phyloP scores from a whole-genome alignment of 805 yeast genomes.

The Scheffersomyces stipitis region DNA sequence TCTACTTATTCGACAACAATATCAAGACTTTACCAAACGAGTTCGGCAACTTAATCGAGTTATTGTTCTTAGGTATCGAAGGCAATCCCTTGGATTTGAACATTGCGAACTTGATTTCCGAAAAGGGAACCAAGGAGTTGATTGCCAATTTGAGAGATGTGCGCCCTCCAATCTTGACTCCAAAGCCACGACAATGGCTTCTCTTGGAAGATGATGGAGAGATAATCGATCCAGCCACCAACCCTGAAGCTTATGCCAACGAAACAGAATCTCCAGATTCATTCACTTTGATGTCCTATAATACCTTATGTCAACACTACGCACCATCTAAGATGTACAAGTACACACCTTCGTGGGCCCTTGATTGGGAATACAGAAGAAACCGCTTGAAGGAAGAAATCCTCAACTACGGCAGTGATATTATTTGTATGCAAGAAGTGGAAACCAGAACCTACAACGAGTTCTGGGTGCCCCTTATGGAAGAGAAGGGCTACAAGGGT shows the following conservation, averaged over 20 bases:
- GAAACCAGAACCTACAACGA: constrained; percentile 85
- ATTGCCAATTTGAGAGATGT: constrained; percentile 79
- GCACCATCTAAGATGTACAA: constrained; percentile 91
- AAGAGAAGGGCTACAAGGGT: constrained; percentile 74
- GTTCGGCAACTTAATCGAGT: constrained; percentile 80
- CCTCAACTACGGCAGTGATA: constrained; percentile 62
- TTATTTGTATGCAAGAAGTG: constrained; percentile 93
- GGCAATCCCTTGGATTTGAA: constrained; percentile 82
- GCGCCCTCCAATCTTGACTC: constrained; percentile 64
- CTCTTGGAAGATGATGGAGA: constrained; percentile 78
- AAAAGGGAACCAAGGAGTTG: constrained; percentile 81
- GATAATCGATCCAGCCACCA: constrained; percentile 33
- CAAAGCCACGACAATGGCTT: constrained; percentile 81
- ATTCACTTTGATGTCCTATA: constrained; percentile 83
- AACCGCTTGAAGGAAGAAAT: constrained; percentile 75
- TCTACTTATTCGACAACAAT: constrained; percentile 86
- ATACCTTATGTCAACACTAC: constrained; percentile 92
- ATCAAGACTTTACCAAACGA: constrained; percentile 74
- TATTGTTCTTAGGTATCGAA: constrained; percentile 87
- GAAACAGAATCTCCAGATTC: constrained; percentile 30
- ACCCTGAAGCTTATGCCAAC: constrained; percentile 31
- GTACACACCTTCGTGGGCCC: constrained; percentile 97
- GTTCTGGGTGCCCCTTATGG: constrained; percentile 77
- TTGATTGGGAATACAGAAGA: constrained; percentile 88
- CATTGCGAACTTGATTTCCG: constrained; percentile 65